Evolutionary conservation across 192 early-diverging fungal genomes (phyloP), one percentile per base, ranked within the genome.

Genomic region (Diversispora eburnea): DNA sequence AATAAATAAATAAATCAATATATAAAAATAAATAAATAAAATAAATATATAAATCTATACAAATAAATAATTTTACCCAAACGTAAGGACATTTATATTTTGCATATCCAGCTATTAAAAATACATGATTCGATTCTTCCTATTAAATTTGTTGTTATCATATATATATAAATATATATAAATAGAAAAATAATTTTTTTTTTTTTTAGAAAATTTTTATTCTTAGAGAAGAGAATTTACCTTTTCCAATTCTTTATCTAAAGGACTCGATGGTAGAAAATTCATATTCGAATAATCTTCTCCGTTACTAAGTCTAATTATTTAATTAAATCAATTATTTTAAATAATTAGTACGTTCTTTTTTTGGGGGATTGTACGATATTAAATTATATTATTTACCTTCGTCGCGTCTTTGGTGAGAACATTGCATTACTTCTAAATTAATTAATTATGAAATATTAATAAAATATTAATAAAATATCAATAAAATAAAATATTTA

Each of bases 21-120:
- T 10, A 59, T 15, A 5, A 43, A 64, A 51, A 46, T 19, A 46
- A 45, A 63, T 7, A 5, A 60, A 55, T 20, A 49, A 43, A 19
- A 41, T 47, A 60, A 20, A 49, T 8, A 42, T 60, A 46, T 41
- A 33, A 33, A 33, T 54, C 3, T 17, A 56, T 17, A 52, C 12
- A 6, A 3, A 8, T 54, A 9, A 59, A 39, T 20, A 15, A 79
- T 79, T 46, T 46, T 81, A 86, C 85, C 90, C 90, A 91, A 51
- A 91, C 90, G 71, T 89, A 91, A 20, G 90, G 90, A 51, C 88
- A 88, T 70, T 86, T 85, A 75, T 91, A 91, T 9, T 87, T 82
- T 42, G 86, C 83, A 66, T 91, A 91, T 51, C 88, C 90, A 58
- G 88, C 88, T 51, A 91, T 78, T 33, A 91, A 64, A 61, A 91